phyloP scores from a whole-genome alignment of 192 early-diverging fungal genomes.

The Dissophora globulifera region DNA sequence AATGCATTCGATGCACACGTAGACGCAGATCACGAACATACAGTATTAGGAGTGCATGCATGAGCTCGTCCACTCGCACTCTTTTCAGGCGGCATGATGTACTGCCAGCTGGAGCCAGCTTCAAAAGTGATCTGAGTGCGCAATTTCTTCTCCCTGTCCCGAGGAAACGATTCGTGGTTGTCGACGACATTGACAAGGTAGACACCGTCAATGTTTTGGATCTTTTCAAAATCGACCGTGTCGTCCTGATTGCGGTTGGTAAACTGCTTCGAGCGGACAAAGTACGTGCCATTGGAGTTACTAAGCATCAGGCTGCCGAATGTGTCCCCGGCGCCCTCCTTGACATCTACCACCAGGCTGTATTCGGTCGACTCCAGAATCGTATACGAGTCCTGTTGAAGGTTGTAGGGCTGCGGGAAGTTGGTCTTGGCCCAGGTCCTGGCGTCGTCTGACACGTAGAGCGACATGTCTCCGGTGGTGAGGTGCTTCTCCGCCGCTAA shows the following conservation, averaged over 20 bases:
- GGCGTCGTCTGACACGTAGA: conserved; percentile 76
- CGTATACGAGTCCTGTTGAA: conserved; percentile 72
- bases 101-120: conserved; percentile 83
- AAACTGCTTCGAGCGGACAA: conserved; percentile 79
- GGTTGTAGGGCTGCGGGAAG: conserved; percentile 49
- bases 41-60: conserved; percentile 59
- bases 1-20: too few species aligned
- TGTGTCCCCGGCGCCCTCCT: conserved; percentile 39
- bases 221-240: conserved; percentile 90
- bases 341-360: conserved; percentile 81
- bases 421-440: conserved; percentile 72
- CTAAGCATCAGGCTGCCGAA: conserved; percentile 84
- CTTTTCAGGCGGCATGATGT: conserved; percentile 70
- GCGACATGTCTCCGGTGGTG: conserved; percentile 64
- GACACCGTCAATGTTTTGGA: conserved; percentile 85
- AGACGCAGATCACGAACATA: too few species aligned
- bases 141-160: conserved; percentile 64
- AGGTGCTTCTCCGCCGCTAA: conserved; percentile 68
- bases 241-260: conserved; percentile 82
- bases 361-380: conserved; percentile 83
- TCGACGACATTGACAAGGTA: conserved; percentile 85
- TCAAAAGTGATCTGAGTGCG: conserved; percentile 86
- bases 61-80: conserved; percentile 67
- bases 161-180: conserved; percentile 72
- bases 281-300: conserved; percentile 90